Percentiles rank a stretch among this genome's conserved stretches.
Conservation (phyloP, 768 basidiomycete species). For the Tylopilus cervinicoccineus region DNA sequence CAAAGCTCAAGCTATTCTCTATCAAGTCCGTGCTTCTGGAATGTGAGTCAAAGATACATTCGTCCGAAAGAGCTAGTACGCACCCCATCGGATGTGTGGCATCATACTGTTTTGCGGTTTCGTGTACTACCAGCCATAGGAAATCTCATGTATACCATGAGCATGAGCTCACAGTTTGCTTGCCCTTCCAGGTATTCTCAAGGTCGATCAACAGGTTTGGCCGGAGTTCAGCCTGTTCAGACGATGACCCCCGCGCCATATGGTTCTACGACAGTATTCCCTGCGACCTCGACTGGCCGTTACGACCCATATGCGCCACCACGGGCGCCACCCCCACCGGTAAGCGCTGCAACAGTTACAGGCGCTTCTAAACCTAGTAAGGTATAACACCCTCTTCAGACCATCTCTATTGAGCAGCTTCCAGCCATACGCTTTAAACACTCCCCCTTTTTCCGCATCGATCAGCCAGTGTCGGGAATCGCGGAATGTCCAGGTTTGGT, state of each 20-base stretch:
- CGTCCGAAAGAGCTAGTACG: constrained; percentile 7
- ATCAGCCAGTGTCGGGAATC: constrained; percentile 60
- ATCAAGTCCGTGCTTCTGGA: constrained; percentile 62
- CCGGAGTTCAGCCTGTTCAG: constrained; percentile 23
- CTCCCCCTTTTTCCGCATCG: constrained; percentile 73
- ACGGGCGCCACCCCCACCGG: constrained; percentile 38
- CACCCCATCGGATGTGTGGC: constrained; percentile 9
- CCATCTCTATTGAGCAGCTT: constrained; percentile 11
- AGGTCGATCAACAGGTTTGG: constrained; percentile 22
- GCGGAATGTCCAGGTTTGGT: constrained; percentile 74
- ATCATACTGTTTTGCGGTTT: constrained; percentile 6
- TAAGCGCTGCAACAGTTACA: constrained; percentile 34
- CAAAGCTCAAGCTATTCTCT: constrained; percentile 62
- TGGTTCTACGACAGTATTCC: constrained; percentile 21
- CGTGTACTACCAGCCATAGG: constrained; percentile 1
- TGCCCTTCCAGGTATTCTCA: constrained; percentile 25
- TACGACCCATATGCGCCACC: constrained; percentile 70
- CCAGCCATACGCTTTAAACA: constrained; percentile 72
- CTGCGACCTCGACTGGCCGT: constrained; percentile 35
- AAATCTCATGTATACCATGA: constrained; percentile 1
- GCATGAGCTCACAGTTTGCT: constrained; percentile 15
- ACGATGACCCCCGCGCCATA: constrained; percentile 19
- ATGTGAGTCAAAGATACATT: constrained; percentile 48
- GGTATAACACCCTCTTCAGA: constrained; percentile 13
- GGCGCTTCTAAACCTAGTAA: constrained; percentile 27